Percentiles rank a stretch among this genome's conserved stretches.
Evolutionary conservation across 371 early-diverging fungal genomes (phyloP).

Genomic region (Rhizopus arrhizus): DNA sequence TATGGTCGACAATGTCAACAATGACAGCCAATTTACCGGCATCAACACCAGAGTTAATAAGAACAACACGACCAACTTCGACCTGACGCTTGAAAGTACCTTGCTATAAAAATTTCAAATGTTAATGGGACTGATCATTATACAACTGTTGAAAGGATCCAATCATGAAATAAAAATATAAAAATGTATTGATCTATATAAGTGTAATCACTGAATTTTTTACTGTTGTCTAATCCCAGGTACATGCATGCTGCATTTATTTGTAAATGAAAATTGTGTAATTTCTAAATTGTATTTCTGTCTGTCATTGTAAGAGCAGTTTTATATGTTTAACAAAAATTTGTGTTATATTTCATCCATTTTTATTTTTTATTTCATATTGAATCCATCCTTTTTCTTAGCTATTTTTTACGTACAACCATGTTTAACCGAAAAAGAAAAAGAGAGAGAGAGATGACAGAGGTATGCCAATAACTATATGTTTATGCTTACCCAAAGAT

Average conservation of each 20-base stretch:
- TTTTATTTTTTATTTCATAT: no score
- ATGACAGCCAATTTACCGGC: conserved; percentile 96
- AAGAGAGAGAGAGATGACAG: not conserved
- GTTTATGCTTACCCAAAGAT: not conserved
- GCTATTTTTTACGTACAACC: conserved; percentile 1
- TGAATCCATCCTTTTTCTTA: not conserved
- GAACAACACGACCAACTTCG: conserved; percentile 97
- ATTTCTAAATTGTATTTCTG: no score
- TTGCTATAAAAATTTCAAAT: conserved; percentile 31
- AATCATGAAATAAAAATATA: not conserved
- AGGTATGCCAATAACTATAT: not conserved
- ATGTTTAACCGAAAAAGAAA: not conserved
- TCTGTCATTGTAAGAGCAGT: no score
- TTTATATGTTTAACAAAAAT: no score
- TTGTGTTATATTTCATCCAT: not conserved
- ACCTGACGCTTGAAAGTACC: conserved; percentile 88
- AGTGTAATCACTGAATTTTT: not conserved
- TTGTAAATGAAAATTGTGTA: no score
- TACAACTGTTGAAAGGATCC: not conserved
- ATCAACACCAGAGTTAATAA: conserved; percentile 91
- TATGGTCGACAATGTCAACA: conserved; percentile 98
- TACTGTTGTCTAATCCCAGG: no score
- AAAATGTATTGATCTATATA: no score
- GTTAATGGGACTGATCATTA: no score
- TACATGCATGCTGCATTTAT: no score